Evolutionary conservation across 2,329 filamentous ascomycete genomes (phyloP).

Genomic region (Penicillium thymicola): DNA sequence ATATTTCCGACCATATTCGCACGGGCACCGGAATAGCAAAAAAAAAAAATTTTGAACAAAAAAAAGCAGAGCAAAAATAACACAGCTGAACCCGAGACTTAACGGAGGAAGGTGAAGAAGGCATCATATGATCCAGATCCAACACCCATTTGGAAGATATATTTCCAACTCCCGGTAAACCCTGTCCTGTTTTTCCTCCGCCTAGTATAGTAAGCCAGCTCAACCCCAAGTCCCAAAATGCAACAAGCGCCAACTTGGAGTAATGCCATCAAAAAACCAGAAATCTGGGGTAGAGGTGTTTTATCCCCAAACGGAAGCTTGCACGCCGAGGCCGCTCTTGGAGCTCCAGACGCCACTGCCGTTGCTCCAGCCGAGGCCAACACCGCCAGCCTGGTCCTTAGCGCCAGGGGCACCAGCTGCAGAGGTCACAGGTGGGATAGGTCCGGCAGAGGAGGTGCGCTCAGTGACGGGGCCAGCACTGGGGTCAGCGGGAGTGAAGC

Average conservation of each 20-base stretch:
- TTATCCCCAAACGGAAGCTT: conserved; percentile 93
- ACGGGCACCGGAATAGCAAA: conserved; percentile 9
- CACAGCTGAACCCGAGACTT: neutral
- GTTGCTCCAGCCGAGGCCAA: conserved; percentile 68
- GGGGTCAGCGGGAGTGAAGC: conserved; percentile 58
- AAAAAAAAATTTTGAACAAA: neutral
- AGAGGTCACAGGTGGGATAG: conserved; percentile 55
- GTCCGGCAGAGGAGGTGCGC: conserved; percentile 55
- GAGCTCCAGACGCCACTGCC: conserved; percentile 82
- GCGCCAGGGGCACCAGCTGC: conserved; percentile 29
- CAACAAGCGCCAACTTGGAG: conserved; percentile 1
- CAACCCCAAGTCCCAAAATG: conserved; percentile 18
- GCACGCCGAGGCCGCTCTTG: conserved; percentile 75
- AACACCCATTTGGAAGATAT: neutral
- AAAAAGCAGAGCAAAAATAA: conserved; percentile 1
- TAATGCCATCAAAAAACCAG: neutral
- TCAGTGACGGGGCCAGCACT: conserved; percentile 43
- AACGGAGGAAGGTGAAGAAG: neutral
- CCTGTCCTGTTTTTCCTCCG: neutral
- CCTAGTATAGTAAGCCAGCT: conserved; percentile 11
- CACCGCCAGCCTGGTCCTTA: conserved; percentile 43
- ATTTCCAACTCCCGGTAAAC: neutral
- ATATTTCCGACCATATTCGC: conserved; percentile 13
- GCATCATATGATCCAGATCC: neutral
- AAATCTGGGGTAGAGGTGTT: neutral